Base-by-base conservation (phyloP, 208 protist species). In the Crithidia expoeki region DNA sequence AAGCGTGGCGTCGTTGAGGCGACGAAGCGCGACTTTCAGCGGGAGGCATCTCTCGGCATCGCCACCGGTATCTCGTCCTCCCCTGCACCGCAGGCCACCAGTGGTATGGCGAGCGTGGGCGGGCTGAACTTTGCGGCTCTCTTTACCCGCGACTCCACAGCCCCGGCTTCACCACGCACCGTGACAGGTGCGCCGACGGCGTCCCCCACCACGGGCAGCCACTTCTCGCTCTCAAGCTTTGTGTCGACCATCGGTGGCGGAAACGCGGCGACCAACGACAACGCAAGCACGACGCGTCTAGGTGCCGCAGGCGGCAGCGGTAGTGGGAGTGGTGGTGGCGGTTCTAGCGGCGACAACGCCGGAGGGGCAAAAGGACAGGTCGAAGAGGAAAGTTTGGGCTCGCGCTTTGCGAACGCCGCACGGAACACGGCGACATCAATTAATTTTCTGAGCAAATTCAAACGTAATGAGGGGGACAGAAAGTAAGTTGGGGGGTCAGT, bases 1-100 rank as follows among this genome's bases (percentile, higher is more conserved):
- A 93, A 93, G 72, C 78, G 78, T 23, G 92, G 92, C 12, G 85
- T 96, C n/a, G 89, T 93, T 11, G 88, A 96, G 78, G 84, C 85
- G n/a, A 96, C 92, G 10, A 80, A 83, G 66, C 79, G 87, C n/a
- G 92, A 96, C 74, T 4, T 81, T 9, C 51, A 78, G 47, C 74
- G 84, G 0, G 81, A 83, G 62, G 74, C 63, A 16, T 61, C 74
- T n/a, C 57, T 76, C 9, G 74, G 78, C n/a, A 53, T 89, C 25
- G 57, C 80, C 12, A 81, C 78, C 0, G 84, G 80, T 30, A 51
- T 77, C 19, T 63, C 68, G 21, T 46, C 68, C 11, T 36, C 23
- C 16, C 56, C 46, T 33, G 28, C 19, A 33, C 66, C 34, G 47
- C 64, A 23, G 65, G 16, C 30, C 9, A 42, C n/a, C 19, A 27